A percentile compares a stretch with the other conserved stretches of the same genome.
phyloP scores from a whole-genome alignment of 2,329 filamentous ascomycete genomes.

The Xenosphaeropsis pyriputrescens region DNA sequence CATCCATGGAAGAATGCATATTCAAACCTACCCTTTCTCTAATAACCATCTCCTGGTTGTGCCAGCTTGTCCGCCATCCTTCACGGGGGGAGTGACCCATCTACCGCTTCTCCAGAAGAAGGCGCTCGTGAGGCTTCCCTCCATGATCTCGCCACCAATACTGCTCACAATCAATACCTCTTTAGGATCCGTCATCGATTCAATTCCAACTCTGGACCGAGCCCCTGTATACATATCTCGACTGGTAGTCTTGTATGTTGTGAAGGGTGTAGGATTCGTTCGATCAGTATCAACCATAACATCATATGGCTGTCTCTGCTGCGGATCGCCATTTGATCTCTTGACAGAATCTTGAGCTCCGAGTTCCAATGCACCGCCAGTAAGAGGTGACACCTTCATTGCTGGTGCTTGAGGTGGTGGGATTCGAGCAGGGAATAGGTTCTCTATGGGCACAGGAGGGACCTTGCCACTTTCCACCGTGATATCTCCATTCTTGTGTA shows the following conservation, averaged over 20 bases:
- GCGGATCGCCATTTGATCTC: slow-evolving; percentile 10
- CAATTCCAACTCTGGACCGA: slow-evolving; percentile 43
- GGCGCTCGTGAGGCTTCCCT: slow-evolving; percentile 69
- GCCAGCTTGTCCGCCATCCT: slow-evolving; percentile 67
- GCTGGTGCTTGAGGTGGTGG: slow-evolving; percentile 24
- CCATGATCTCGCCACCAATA: slow-evolving; percentile 51
- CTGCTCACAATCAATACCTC: slow-evolving; percentile 67
- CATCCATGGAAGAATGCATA: background rate
- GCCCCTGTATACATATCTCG: slow-evolving; percentile 60
- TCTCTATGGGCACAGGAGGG: slow-evolving; percentile 26
- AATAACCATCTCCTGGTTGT: slow-evolving; percentile 78
- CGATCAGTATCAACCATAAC: slow-evolving; percentile 34
- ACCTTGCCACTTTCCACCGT: slow-evolving; percentile 23
- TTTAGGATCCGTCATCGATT: slow-evolving; percentile 26
- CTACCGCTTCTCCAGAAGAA: slow-evolving; percentile 60
- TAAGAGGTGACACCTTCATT: slow-evolving; percentile 11
- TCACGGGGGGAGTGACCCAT: slow-evolving; percentile 74
- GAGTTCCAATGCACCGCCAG: slow-evolving; percentile 13
- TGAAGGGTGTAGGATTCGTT: slow-evolving; percentile 46
- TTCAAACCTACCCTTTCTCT: slow-evolving; percentile 34
- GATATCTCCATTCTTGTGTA: slow-evolving; percentile 33
- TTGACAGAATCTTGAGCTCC: slow-evolving; percentile 6
- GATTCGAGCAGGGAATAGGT: slow-evolving; percentile 42
- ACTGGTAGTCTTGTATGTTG: slow-evolving; percentile 73
- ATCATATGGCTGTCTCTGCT: slow-evolving; percentile 21